Base-by-base conservation (phyloP, 1,139 yeast genomes). In the Yarrowia galli region DNA sequence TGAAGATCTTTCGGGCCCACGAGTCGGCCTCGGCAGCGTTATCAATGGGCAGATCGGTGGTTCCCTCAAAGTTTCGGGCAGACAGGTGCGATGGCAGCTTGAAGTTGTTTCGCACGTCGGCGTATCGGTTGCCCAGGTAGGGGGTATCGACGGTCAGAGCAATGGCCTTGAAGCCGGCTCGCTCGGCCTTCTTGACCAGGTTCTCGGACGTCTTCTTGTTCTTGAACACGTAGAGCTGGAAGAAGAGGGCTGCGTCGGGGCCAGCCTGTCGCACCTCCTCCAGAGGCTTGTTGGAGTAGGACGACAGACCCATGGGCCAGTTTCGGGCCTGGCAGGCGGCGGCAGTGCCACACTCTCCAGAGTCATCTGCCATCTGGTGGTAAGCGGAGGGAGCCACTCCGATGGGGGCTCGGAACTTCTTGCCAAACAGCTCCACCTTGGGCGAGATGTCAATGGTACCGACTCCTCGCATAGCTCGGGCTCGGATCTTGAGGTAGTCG, bases 71-170 rank as follows among this genome's bases (percentile, higher is more conserved):
- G 71, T 79, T 79, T 35, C 79, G 80, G 4, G 76, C 73, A 60
- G 69, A 69, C 42, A 77, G 67, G 65, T 78, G 75, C 3, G 74
- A 60, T 7, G 81, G 80, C 36, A 78, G 72, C 78, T 86, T 78
- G 78, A 84, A 80, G 78, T 82, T 70, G 77, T 81, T 77, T 78
- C 82, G 71, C 35, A 71, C 68, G 64, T 88, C 91, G 71, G 86
- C 83, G 73, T 85, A 89, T 69, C 92, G 79, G 71, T 87, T 82
- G 38, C 91, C 92, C 70, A 87, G 80, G 72, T 83, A 85, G 8
- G 91, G 89, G 2, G 89, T 88, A 76, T 88, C 91, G 9, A 87
- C 89, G 0, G 91, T 88, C 64, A 88, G 82, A 70, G 87, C 84
- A 20, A 88, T 76, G 0, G 89, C 91, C 74, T 85, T 86, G 71